Evolutionary conservation across 2,329 filamentous ascomycete genomes (phyloP).

Genomic region (Fusarium mundagurra): DNA sequence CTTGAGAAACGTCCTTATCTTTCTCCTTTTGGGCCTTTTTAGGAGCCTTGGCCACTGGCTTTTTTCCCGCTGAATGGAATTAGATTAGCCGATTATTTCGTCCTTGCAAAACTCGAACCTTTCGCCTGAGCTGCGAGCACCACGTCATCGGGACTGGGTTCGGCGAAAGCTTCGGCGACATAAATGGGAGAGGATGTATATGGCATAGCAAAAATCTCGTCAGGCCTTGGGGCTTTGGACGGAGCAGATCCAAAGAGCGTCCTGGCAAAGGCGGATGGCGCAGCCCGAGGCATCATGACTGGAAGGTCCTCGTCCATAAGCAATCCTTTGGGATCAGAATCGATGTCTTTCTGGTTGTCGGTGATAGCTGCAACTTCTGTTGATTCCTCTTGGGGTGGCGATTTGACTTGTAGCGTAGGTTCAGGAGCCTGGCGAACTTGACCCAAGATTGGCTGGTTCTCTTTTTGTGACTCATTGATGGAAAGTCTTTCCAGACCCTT

Average conservation of each 20-base stretch:
- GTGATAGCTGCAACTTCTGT: not conserved
- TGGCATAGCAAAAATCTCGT: conserved; percentile 55
- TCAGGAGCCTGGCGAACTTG: conserved; percentile 36
- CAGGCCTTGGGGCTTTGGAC: conserved; percentile 43
- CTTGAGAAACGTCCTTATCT: conserved; percentile 44
- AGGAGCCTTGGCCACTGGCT: conserved; percentile 52
- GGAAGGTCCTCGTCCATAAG: not conserved
- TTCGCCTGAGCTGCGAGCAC: conserved; percentile 88
- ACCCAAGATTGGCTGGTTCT: conserved; percentile 36
- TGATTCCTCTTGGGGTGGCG: not conserved
- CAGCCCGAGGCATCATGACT: conserved; percentile 17
- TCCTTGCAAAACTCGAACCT: conserved; percentile 74
- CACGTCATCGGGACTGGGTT: conserved; percentile 91
- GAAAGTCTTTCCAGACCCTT: conserved; percentile 47
- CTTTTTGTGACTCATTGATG: conserved; percentile 45
- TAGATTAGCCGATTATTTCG: conserved; percentile 62
- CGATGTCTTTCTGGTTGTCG: not conserved
- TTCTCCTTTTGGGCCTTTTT: conserved; percentile 57
- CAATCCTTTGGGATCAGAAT: not conserved
- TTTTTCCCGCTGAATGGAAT: conserved; percentile 64
- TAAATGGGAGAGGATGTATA: conserved; percentile 61
- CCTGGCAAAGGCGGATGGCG: conserved; percentile 67
- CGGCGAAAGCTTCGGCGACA: conserved; percentile 74
- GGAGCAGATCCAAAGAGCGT: conserved; percentile 60
- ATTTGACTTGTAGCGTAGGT: not conserved